These are phyloP conservation scores for Yarrowia phangngaensis DNA, from an alignment of 805 yeast genomes.

Conservation along the genomic window DNA sequence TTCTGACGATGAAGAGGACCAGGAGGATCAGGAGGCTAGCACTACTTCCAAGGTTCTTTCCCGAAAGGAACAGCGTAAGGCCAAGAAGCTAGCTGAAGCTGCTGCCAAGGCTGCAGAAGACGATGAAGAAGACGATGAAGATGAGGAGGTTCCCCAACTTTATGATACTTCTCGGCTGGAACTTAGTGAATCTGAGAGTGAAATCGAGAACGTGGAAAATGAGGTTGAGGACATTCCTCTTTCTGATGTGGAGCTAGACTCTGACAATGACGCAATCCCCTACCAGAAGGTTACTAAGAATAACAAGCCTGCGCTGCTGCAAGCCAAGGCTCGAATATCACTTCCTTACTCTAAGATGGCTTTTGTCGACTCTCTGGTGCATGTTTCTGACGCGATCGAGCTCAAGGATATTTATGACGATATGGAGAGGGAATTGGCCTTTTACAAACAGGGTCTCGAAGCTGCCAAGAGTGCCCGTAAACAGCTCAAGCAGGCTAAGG, in stretches of 20 bases:
- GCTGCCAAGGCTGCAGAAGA: conserved; percentile 28
- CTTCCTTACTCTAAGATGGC: conserved; percentile 59
- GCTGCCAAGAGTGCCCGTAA: conserved; percentile 75
- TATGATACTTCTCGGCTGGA: conserved; percentile 35
- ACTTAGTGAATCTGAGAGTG: conserved; percentile 43
- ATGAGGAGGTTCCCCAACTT: conserved; percentile 37
- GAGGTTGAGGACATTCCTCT: conserved; percentile 81
- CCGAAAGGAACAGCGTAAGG: conserved; percentile 30
- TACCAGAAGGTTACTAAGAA: conserved; percentile 84
- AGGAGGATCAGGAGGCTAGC: conserved; percentile 14
- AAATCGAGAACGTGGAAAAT: conserved; percentile 53
- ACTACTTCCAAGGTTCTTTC: no score
- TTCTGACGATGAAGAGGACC: conserved; percentile 18
- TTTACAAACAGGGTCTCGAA: conserved; percentile 87
- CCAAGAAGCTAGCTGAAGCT: conserved; percentile 34
- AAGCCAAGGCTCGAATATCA: conserved; percentile 36
- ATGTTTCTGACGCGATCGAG: conserved; percentile 64
- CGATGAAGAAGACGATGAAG: conserved; percentile 39
- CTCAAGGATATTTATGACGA: conserved; percentile 86
- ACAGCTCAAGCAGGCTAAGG: conserved; percentile 57
- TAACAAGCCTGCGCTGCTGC: conserved; percentile 65
- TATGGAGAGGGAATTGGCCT: conserved; percentile 90
- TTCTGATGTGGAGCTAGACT: conserved; percentile 87
- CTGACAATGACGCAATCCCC: conserved; percentile 93
- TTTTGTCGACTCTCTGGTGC: conserved; percentile 60